Base-by-base conservation (phyloP, 768 basidiomycete species). In the Phallus indusiatus region DNA sequence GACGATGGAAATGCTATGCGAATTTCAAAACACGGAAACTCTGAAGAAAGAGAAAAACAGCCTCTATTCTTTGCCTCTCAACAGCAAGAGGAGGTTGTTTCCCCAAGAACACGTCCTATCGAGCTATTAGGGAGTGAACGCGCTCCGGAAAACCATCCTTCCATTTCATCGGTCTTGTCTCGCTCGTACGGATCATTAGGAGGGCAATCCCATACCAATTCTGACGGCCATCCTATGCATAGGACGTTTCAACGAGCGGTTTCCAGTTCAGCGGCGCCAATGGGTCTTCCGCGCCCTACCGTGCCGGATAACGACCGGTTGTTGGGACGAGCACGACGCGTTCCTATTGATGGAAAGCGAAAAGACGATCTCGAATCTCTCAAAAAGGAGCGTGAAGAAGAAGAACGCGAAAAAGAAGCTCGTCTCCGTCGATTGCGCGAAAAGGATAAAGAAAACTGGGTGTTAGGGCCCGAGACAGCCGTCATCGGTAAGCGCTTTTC, bases 121-220 rank as follows among this genome's bases (percentile, higher is more conserved):
- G 50, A 52, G 14, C 16, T 59, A 11, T 47, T 59, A 11, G 57
- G 57, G 11, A 59, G 34, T 20, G 57, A 59, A 12, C 57, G 33
- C 14, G 52, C 57, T 12, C 7, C 57, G 21, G 57, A 59, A 22
- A 59, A 59, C n/a, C 49, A 47, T 3, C 57, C 49, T 10, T 59
- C 57, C 11, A 59, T 59, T 20, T 33, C 57, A 7, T 59, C 57
- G 18, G 57, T 59, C 33, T 75, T 88, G 28, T 80, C 85, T 5
- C 83, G 82, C 49, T 85, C 86, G 46, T 86, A 88, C 67, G 85
- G 81, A 65, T 77, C 81, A 33, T 78, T 80, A 63, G 71, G 80
- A n/a, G 67, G 75, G 8, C 73, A 78, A n/a, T 42, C 42, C 65
- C 65, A 59, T 68, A 69, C 24, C 60, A 66, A 60, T 63, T 18